Evolutionary conservation across 352 stramenopile genomes (phyloP), one percentile per base, ranked within the genome.

Genomic region (Globisporangium splendens): DNA sequence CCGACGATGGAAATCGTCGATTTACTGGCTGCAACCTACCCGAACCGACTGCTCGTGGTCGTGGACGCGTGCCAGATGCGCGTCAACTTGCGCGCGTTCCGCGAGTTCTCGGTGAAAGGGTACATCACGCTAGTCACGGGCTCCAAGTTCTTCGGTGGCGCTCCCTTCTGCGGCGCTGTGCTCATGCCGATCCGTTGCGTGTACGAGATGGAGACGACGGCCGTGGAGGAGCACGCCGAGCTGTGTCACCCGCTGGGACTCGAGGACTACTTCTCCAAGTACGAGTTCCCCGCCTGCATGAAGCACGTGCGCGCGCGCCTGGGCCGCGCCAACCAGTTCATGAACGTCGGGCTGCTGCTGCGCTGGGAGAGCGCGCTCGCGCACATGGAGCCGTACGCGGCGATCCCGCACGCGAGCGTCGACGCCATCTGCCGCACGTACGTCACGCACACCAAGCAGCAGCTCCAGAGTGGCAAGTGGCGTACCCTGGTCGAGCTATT

Each of bases 21-120:
- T 33, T 46, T 52, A 24, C 68, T 96, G 10, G 68, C 72, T 6
- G 42, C 54, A 13, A 70, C 77, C 46, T 92, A 91, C 66, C 69
- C 72, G 24, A 87, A 89, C 49, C 77, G 81, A 0, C 46, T 96
- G 46, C 50, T 96, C 14, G 83, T 96, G 10, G 87, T 96, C 24
- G 64, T 96, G 20, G 88, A 96, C 46, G 87, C 88, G 50, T 96
- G 88, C 39, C 88, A 96, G 43, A 90, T 96, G 74, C 84, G 88
- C 3, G 63, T 92, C 15, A 75, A 93, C 39, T 68, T 70, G 54
- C 65, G 59, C 8, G 55, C 79, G 15, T 87, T 93, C 57, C 71
- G 73, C 52, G 71, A 87, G 63, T 95, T 92, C 62, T 57, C 63
- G 2, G 48, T 59, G 18, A 80, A 77, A 18, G 82, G 83, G 3